Conservation (phyloP, 768 basidiomycete genomes). For the Phanerochaete carnosa region DNA sequence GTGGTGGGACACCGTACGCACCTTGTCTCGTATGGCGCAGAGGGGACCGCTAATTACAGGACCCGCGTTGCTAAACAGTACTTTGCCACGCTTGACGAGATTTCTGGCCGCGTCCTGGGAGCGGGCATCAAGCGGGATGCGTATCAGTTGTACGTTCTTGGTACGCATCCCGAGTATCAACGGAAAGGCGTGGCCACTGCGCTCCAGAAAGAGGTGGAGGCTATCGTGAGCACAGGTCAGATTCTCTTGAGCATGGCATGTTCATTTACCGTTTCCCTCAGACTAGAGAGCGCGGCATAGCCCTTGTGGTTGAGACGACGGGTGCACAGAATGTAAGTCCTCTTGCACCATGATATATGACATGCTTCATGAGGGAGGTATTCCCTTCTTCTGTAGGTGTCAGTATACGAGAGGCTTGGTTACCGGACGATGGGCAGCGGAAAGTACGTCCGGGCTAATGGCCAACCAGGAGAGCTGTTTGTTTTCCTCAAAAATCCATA, state of each 20-base stretch:
- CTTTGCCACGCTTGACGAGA: too few relatives aligned
- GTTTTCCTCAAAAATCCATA: background rate
- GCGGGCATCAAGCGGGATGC: background rate
- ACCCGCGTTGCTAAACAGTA: too few relatives aligned
- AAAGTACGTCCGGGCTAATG: background rate
- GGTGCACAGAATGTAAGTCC: background rate
- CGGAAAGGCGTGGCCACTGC: background rate
- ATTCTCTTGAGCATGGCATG: background rate
- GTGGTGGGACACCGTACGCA: background rate
- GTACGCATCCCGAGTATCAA: background rate
- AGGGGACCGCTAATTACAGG: too few relatives aligned
- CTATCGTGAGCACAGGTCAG: background rate
- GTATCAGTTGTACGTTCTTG: background rate
- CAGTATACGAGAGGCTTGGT: constrained; percentile 1
- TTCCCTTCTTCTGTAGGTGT: background rate
- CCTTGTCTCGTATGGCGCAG: too few relatives aligned
- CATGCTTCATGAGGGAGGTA: background rate
- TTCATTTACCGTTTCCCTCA: background rate
- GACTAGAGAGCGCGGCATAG: background rate
- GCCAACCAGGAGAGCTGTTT: background rate
- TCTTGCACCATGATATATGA: background rate
- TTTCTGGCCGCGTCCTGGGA: too few relatives aligned
- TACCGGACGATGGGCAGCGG: background rate
- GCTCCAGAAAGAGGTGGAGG: background rate
- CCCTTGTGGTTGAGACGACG: background rate